These are phyloP conservation scores for Starmerella vaccinii DNA, from an alignment of 805 yeast species.

Conservation along the genomic window DNA sequence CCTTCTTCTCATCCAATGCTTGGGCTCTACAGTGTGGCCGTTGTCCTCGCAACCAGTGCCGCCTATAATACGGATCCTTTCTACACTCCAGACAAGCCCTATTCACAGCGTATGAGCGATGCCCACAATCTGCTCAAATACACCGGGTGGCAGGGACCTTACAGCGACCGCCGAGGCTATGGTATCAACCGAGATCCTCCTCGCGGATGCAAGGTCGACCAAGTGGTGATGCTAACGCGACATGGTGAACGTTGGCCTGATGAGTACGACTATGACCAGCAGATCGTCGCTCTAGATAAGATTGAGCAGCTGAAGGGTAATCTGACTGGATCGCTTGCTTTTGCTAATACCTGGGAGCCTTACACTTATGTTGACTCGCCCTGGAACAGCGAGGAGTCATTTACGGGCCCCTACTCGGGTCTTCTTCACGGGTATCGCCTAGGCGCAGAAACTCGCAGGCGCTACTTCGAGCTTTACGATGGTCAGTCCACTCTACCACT, in stretches of 20 bases:
- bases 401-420: constrained; percentile 45
- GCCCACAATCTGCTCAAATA: constrained; percentile 26
- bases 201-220: constrained; percentile 41
- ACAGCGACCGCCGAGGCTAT: constrained; percentile 35
- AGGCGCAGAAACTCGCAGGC: constrained; percentile 41
- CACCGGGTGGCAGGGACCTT: constrained; percentile 20
- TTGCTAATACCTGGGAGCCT: constrained; percentile 41
- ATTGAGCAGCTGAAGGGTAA: constrained; percentile 7
- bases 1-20: background rate
- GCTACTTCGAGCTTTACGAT: constrained; percentile 41
- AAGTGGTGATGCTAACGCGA: constrained; percentile 43
- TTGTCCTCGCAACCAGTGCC: constrained; percentile 13
- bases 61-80: constrained; percentile 16
- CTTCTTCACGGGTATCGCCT: constrained; percentile 39
- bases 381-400: constrained; percentile 44
- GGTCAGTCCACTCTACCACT: constrained; percentile 36
- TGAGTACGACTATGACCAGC: constrained; percentile 8
- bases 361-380: constrained; percentile 32
- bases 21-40: background rate
- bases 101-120: constrained; percentile 29
- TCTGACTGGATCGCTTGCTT: constrained; percentile 37
- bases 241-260: constrained; percentile 53
- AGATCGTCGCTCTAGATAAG: constrained; percentile 16
- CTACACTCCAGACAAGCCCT: constrained; percentile 19
- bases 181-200: constrained; percentile 49